phyloP scores from a whole-genome alignment of 306 rosid species.

The Echinosophora koreensis region DNA sequence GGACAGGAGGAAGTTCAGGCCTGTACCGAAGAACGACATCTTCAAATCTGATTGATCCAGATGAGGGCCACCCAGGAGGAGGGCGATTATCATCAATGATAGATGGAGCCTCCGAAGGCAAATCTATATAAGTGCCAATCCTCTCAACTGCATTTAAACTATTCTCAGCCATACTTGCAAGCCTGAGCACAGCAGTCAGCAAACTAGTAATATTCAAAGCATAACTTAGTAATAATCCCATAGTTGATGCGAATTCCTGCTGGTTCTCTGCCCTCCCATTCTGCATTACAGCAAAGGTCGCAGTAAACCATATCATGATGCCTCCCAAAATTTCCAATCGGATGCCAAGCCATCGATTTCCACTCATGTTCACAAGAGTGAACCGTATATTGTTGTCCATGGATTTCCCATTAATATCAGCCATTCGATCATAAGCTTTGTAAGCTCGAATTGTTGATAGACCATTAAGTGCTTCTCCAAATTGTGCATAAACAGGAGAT shows the following conservation, averaged over 20 bases:
- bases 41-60: constrained; percentile 75
- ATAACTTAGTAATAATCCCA: constrained; percentile 94
- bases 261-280: constrained; percentile 77
- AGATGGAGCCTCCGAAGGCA: constrained; percentile 89
- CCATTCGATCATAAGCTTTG: constrained; percentile 93
- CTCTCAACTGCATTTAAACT: constrained; percentile 93
- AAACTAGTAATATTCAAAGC: constrained; percentile 86
- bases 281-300: constrained; percentile 92
- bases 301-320: constrained; percentile 90
- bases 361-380: constrained; percentile 71
- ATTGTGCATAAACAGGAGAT: constrained; percentile 98
- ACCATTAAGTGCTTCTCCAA: constrained; percentile 96
- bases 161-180: constrained; percentile 91
- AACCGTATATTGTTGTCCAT: constrained; percentile 91
- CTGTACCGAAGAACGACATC: constrained; percentile 90
- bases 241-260: constrained; percentile 77
- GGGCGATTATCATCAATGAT: constrained; percentile 80
- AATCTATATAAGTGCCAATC: constrained; percentile 77
- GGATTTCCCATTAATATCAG: constrained; percentile 84
- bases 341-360: constrained; percentile 82
- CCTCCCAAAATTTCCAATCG: constrained; percentile 93
- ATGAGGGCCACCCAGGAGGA: constrained; percentile 89
- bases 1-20: constrained; percentile 91
- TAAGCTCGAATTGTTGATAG: constrained; percentile 86
- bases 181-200: constrained; percentile 87